Percentiles rank a stretch among this genome's conserved stretches.
These are phyloP conservation scores for Blastocystis sp. DNA, from an alignment of 352 stramenopile species.

Conservation along the genomic window DNA sequence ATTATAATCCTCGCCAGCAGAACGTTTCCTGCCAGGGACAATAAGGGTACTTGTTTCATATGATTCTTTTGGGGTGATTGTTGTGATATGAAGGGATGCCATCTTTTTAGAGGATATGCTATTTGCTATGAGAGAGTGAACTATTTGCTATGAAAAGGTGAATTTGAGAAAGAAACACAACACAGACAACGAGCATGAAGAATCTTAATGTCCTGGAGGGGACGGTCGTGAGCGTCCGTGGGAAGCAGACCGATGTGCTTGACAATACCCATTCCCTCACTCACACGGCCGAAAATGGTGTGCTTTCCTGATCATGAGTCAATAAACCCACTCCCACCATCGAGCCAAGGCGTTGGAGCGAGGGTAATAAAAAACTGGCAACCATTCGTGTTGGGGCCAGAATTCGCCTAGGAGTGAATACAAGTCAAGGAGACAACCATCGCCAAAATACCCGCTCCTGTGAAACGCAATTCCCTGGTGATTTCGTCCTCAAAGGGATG, in stretches of 20 bases:
- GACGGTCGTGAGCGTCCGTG: slow-evolving; percentile 82
- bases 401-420: slow-evolving; percentile 77
- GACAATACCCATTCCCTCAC: slow-evolving; percentile 85
- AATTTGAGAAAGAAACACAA: slow-evolving; percentile 1
- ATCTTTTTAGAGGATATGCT: too few species aligned
- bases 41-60: slow-evolving; percentile 73
- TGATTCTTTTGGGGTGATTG: not conserved
- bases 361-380: slow-evolving; percentile 89
- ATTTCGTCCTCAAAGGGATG: slow-evolving; percentile 86
- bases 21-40: slow-evolving; percentile 82
- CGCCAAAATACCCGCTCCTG: slow-evolving; percentile 81
- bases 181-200: slow-evolving; percentile 59
- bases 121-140: not conserved
- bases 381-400: slow-evolving; percentile 84
- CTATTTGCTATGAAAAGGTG: not conserved
- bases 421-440: slow-evolving; percentile 57
- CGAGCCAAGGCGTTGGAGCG: slow-evolving; percentile 86
- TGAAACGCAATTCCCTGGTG: slow-evolving; percentile 86
- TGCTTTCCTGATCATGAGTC: slow-evolving; percentile 79
- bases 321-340: slow-evolving; percentile 75
- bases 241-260: slow-evolving; percentile 84
- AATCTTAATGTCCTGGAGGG: slow-evolving; percentile 69
- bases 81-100: not conserved
- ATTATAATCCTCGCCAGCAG: slow-evolving; percentile 66
- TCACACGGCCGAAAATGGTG: slow-evolving; percentile 87